A percentile compares a stretch with the other conserved stretches of the same genome.
phyloP scores from a whole-genome alignment of 2,329 filamentous ascomycete genomes.

The Aspergillus sp. region DNA sequence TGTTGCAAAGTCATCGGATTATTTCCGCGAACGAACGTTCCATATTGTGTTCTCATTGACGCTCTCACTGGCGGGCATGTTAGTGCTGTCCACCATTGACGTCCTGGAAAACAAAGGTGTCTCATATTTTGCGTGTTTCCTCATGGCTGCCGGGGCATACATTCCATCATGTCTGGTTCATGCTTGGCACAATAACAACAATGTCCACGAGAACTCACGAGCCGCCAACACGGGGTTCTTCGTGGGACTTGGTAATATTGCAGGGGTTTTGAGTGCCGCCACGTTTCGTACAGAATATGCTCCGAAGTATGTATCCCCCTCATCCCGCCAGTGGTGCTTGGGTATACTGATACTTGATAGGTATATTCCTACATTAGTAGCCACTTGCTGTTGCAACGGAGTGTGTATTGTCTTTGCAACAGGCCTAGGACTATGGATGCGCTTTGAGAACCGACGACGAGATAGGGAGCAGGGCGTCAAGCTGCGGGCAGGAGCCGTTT shows the following conservation, averaged over 20 bases:
- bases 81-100: conserved; percentile 46
- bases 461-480: conserved; percentile 36
- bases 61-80: conserved; percentile 43
- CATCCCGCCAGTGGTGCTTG: background rate
- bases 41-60: conserved; percentile 43
- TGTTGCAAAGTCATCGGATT: conserved; percentile 46
- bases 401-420: conserved; percentile 41
- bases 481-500: conserved; percentile 37
- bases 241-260: conserved; percentile 50
- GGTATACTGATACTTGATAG: background rate
- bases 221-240: conserved; percentile 49
- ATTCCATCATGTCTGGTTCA: conserved; percentile 49
- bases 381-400: conserved; percentile 43
- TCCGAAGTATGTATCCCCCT: conserved; percentile 30
- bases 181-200: conserved; percentile 55
- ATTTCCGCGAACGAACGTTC: conserved; percentile 45
- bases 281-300: conserved; percentile 50
- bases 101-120: conserved; percentile 41
- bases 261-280: conserved; percentile 43
- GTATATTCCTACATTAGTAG: conserved; percentile 48
- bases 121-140: conserved; percentile 52
- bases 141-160: conserved; percentile 45
- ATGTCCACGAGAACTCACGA: conserved; percentile 48
- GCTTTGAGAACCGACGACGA: conserved; percentile 41
- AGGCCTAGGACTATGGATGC: conserved; percentile 46